Base-by-base conservation (phyloP, 352 stramenopile genomes). In the Globisporangium mamillatum region DNA sequence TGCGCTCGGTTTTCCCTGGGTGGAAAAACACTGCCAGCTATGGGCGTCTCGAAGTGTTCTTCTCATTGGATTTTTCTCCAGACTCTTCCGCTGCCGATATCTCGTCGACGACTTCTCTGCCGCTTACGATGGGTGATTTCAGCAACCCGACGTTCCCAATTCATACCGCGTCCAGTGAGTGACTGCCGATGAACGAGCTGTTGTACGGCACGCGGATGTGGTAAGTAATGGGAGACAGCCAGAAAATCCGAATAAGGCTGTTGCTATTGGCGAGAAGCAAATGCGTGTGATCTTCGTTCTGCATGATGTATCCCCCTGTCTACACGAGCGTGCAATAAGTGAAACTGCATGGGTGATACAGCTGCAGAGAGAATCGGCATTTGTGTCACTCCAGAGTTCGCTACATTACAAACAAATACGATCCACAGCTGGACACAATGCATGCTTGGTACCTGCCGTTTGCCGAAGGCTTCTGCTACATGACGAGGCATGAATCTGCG, bases 401-500 rank as follows among this genome's bases (percentile, higher is more conserved):
- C 38, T 46, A 46, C 16, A 46, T 46, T 46, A 46, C 38, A 46
- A 46, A 0, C 38, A 46, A 16, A 46, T 14, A 46, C 12, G 12
- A 7, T 20, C 8, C 12, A 10, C 38, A 46, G 18, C 16, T 20
- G 38, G 12, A 46, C 12, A 20, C 38, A 46, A 46, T 20, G 14
- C 38, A 46, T 20, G 38, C 38, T 18, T 46, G 38, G 20, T 46
- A 46, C 38, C 38, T 46, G 16, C 38, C 14, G 12, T 20, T 46
- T 46, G 38, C 5, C 3, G 12, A 27, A 27, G 9, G 20, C 36
- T n/a, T n/a, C 29, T 27, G 36, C 34, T 64, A 69, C 63, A 69
- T 69, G 27, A 69, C 4, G 27, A 22, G 3, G 38, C 63, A 69
- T 2, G 63, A 9, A 46, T 58, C 63, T 0, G 29, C 10, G 2